Evolutionary conservation across 495 filamentous ascomycete genomes (phyloP), one percentile per base, ranked within the genome.

Genomic region (Penicillium coprophilum): DNA sequence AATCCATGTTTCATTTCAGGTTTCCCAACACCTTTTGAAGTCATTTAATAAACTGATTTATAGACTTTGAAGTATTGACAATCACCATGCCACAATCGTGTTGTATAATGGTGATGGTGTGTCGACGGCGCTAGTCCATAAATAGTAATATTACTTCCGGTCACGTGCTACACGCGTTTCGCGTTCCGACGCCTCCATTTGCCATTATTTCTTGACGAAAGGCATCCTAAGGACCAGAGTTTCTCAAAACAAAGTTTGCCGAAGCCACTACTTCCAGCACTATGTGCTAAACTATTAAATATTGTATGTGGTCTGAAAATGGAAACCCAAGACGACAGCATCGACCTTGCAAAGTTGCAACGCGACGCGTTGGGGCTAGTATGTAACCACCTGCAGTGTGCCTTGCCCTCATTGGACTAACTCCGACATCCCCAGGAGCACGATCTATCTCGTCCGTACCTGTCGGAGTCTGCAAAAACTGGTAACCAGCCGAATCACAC

Each of bases 311-410:
- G 49, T 10, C 23, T 21, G 46, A 45, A 20, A 36, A 80, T 80
- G 78, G 74, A 75, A 41, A 75, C 71, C 23, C 74, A 79, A 54
- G 63, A 82, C 56, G 49, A 51, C 40, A 78, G 79, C 46, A 66
- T 80, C 51, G 78, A 82, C 51, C 76, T 82, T 31, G 74, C 69
- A 41, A 69, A 70, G 49, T 54, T 81, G 56, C 77, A 79, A 75
- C 76, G 73, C 61, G 73, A 76, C 68, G 77, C 77, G 66, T 64
- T 82, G 59, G 73, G 76, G 36, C 59, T 70, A 65, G 75, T 77
- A 68, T 68, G 75, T 71, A 55, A 65, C 58, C 52, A 59, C 56
- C 55, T 70, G 62, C 67, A 64, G 67, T 59, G 57, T 64, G 46
- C 57, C 48, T 63, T 62, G 55, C 52, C 63, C 59, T 57, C 57